Base-by-base conservation (phyloP, 2,329 filamentous ascomycete species). In the Aspergillus sp. region DNA sequence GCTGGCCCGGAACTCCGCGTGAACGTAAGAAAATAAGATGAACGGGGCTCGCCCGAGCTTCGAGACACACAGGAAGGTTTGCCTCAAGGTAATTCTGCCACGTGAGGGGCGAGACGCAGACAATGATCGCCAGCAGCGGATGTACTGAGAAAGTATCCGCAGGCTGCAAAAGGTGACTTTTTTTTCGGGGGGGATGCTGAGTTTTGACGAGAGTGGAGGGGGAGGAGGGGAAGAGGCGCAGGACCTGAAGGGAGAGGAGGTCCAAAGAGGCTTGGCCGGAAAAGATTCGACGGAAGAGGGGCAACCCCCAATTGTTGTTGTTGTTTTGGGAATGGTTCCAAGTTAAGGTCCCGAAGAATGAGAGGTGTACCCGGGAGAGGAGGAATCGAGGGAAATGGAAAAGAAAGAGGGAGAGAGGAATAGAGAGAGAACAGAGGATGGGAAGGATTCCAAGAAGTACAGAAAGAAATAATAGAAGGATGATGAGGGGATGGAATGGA, bases 271-370 rank as follows among this genome's bases (percentile, higher is more conserved):
- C 63, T 67, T 65, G 63, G 61, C 65, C 60, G 62, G 51, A 67
- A 36, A 81, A 80, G 15, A 73, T 64, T 70, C 25, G 48, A 51
- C 30, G 48, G 38, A 62, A 55, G 67, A 70, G 68, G 67, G 57
- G 57, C 51, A 23, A 60, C 58, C 39, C 49, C 57, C 32, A 49
- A 60, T 55, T 32, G 41, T 52, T 45, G 41, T 49, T 45, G 17
- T 36, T 13, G 10, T 36, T 36, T 36, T 36, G 32, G 32, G 32
- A 36, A 36, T 36, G 32, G 32, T 36, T 36, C 32, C 32, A 36
- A 36, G 32, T 38, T 54, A 23, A n/a, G 49, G 39, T 57, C 23
- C 50, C 39, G 51, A 48, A 53, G 38, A 38, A 32, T 4, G 28
- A 43, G 19, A 30, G 43, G 32, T 36, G 47, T 25, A 25, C 9